A percentile compares a stretch with the other conserved stretches of the same genome.
Evolutionary conservation across 1,284 basidiomycete genomes (phyloP).

Genomic region (Malassezia yamatoensis): DNA sequence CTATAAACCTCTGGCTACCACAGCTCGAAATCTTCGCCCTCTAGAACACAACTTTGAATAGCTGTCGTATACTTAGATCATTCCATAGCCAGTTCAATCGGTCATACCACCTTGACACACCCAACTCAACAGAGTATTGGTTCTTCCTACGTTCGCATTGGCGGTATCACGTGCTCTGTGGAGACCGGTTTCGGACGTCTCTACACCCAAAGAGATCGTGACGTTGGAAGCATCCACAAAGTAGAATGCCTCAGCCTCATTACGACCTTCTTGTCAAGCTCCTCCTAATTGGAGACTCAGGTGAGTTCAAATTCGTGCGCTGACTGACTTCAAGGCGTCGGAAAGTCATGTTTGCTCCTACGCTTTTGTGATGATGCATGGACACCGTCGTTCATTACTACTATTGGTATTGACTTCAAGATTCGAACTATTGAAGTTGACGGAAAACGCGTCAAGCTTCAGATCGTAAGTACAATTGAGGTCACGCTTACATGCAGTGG

Average conservation of each 20-base stretch:
- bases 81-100: too few relatives aligned
- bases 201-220: too few relatives aligned
- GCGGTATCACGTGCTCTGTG: neutral
- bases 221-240: too few relatives aligned
- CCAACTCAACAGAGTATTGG: too few relatives aligned
- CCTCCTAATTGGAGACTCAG: conserved; percentile 35
- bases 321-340: conserved; percentile 52
- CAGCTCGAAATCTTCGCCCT: too few relatives aligned
- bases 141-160: too few relatives aligned
- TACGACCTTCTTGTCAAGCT: conserved; percentile 45
- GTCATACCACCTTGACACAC: too few relatives aligned
- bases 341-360: conserved; percentile 93
- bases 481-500: conserved; percentile 57
- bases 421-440: conserved; percentile 94
- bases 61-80: too few relatives aligned
- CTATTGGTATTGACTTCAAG: conserved; percentile 62
- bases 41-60: too few relatives aligned
- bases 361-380: conserved; percentile 99
- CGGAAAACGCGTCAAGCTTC: conserved; percentile 88
- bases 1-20: too few relatives aligned
- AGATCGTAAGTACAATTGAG: conserved; percentile 61
- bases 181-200: neutral
- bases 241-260: conserved; percentile 42
- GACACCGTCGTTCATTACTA: conserved; percentile 99
- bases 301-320: neutral